These are phyloP conservation scores for Rhododendron griersonianum DNA, from an alignment of 148 eudicot species.

Conservation along the genomic window DNA sequence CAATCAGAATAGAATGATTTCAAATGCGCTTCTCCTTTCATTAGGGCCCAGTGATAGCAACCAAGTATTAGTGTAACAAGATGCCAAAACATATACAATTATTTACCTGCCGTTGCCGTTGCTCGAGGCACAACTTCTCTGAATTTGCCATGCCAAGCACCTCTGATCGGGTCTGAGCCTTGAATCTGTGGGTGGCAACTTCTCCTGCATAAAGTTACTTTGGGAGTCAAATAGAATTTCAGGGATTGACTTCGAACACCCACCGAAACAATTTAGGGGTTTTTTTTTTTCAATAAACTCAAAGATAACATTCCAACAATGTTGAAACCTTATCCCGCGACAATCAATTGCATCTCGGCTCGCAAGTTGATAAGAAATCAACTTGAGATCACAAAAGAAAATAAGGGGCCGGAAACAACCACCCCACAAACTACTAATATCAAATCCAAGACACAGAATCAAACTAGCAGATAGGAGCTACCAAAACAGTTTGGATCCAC, in stretches of 20 bases:
- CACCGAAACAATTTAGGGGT: neutral
- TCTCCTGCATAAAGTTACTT: slow-evolving; percentile 40
- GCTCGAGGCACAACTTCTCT: slow-evolving; percentile 82
- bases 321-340: too few relatives aligned
- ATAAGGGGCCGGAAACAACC: too few relatives aligned
- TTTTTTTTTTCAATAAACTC: too few relatives aligned
- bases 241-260: neutral
- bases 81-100: neutral
- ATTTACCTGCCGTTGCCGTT: slow-evolving; percentile 85
- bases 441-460: too few relatives aligned
- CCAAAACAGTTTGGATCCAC: too few relatives aligned
- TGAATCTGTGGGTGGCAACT: slow-evolving; percentile 87
- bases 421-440: too few relatives aligned
- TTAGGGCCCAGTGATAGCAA: neutral
- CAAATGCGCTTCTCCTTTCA: too few relatives aligned
- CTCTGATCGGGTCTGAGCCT: slow-evolving; percentile 89
- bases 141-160: slow-evolving; percentile 75
- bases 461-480: too few relatives aligned
- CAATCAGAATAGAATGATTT: neutral
- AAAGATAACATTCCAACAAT: too few relatives aligned
- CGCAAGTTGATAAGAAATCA: too few relatives aligned
- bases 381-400: too few relatives aligned
- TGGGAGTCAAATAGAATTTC: neutral
- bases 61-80: neutral
- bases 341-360: too few relatives aligned